Base-by-base conservation (phyloP, 192 early-diverging fungal genomes). In the Dissophora ornata region DNA sequence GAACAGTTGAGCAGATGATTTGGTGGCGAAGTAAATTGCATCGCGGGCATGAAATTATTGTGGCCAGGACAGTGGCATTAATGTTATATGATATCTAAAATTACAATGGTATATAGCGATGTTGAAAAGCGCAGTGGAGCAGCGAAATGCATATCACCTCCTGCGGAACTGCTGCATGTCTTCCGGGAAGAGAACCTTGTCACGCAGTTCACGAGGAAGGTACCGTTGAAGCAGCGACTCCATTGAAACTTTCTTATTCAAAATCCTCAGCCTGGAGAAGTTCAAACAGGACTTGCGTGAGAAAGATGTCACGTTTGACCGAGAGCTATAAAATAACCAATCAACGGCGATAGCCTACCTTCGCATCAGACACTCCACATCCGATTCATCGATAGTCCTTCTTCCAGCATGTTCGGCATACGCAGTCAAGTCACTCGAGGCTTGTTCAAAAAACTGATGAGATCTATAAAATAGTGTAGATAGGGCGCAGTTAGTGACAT, bases 371-470 rank as follows among this genome's bases (percentile, higher is more conserved):
- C 53, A 59, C 19, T 69, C 55, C 5, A 81, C 80, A 56, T 81
- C 80, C 12, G 40, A 40, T 28, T 79, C 80, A 16, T 81, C 67
- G 25, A 81, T 71, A 30, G 75, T 79, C 32, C 24, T 69, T 15
- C 80, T 56, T n/a, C 73, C 73, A 8, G 80, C 74, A 66, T 81
- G 80, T 2, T 49, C 25, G 2, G 80, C 80, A 60, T 81, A 81
- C 25, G 69, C 80, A 12, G 66, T 67, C 15, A 81, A 55, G 29
- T 81, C 80, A 42, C 66, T 65, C 12, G 80, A 21, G 3, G 59
- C 62, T 47, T 81, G 80, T 21, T 77, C 80, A 62, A 81, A 79
- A 29, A 81, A 81, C 47, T 59, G 30, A 51, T 78, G 57, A 21
- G 80, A 67, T 45, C 80, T 81, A 60, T 41, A n/a, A n/a, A n/a